Evolutionary conservation across 192 early-diverging fungal species (phyloP).

Genomic region (Gamsiella multidivaricata): DNA sequence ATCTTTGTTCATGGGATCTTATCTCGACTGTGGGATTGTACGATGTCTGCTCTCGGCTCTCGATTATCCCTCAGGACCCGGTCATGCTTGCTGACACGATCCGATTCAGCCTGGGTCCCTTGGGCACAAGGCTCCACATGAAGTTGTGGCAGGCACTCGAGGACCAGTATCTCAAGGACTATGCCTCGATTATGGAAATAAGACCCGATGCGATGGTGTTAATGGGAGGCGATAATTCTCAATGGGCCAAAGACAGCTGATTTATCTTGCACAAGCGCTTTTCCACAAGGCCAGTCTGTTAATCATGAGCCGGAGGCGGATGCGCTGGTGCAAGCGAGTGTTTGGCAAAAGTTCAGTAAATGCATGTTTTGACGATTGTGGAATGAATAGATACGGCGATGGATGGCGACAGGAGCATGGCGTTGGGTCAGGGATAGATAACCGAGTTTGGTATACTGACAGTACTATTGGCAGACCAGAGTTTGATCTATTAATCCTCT

Average conservation of each 20-base stretch:
- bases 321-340: slow-evolving; percentile 84
- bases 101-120: slow-evolving; percentile 67
- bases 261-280: slow-evolving; percentile 78
- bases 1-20: slow-evolving; percentile 64
- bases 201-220: slow-evolving; percentile 75
- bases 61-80: slow-evolving; percentile 86
- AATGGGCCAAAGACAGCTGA: slow-evolving; percentile 83
- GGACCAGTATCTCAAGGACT: slow-evolving; percentile 72
- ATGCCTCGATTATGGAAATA: slow-evolving; percentile 70
- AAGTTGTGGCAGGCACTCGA: slow-evolving; percentile 79
- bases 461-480: slow-evolving; percentile 58
- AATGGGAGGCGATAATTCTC: slow-evolving; percentile 87
- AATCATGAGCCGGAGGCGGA: slow-evolving; percentile 83
- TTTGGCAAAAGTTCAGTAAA: slow-evolving; percentile 76
- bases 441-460: slow-evolving; percentile 72
- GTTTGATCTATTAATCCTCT: slow-evolving; percentile 56
- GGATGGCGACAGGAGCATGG: slow-evolving; percentile 86
- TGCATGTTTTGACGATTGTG: slow-evolving; percentile 90
- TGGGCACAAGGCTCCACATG: slow-evolving; percentile 56
- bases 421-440: slow-evolving; percentile 68
- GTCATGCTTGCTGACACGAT: slow-evolving; percentile 73
- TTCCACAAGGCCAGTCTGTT: slow-evolving; percentile 65
- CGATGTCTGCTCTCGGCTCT: slow-evolving; percentile 69
- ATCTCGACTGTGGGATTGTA: slow-evolving; percentile 65
- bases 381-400: slow-evolving; percentile 88